Percentiles rank a stretch among this genome's conserved stretches.
These are phyloP conservation scores for Melaleuca quinquenervia DNA, from an alignment of 345 rosid species.

Conservation along the genomic window DNA sequence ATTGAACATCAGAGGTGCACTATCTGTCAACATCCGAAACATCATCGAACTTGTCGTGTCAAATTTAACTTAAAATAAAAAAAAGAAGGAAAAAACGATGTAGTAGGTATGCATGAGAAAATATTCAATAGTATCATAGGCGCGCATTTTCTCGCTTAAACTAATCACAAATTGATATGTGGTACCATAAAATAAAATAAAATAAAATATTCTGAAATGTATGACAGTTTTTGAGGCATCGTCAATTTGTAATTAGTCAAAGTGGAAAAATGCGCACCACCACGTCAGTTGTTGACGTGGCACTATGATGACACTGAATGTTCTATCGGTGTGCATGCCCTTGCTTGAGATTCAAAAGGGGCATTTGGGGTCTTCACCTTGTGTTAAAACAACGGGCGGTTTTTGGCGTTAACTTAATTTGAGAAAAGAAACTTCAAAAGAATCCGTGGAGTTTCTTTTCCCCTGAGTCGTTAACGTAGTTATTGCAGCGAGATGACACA, in stretches of 20 bases:
- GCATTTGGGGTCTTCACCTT: rapidly evolving
- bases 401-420: background rate
- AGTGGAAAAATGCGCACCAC: too few species aligned
- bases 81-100: background rate
- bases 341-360: background rate
- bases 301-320: too few species aligned
- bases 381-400: background rate
- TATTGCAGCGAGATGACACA: background rate
- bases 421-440: background rate
- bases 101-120: too few species aligned
- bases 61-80: background rate
- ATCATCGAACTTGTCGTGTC: background rate
- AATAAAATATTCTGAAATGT: too few species aligned
- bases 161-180: too few species aligned
- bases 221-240: too few species aligned
- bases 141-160: too few species aligned
- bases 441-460: background rate
- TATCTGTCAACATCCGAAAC: too few species aligned
- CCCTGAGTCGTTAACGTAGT: rapidly evolving
- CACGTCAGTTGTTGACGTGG: too few species aligned
- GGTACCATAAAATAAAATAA: too few species aligned
- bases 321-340: rapidly evolving
- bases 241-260: too few species aligned
- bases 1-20: background rate
- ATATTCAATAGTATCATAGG: too few species aligned